These are phyloP conservation scores for Boletus huronensis DNA, from an alignment of 768 basidiomycete species.

Conservation along the genomic window DNA sequence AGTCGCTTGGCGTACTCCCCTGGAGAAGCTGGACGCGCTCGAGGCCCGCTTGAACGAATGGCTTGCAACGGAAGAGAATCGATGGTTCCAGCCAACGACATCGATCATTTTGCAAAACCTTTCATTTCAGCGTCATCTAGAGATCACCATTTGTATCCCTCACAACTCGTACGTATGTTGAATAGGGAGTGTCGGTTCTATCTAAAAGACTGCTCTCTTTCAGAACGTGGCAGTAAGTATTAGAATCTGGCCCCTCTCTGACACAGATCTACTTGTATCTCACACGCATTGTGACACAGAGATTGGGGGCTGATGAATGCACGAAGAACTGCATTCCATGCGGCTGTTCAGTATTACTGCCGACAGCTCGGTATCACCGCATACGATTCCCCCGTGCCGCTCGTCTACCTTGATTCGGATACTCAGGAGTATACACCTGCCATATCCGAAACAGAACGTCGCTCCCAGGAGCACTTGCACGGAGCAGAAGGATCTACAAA, in stretches of 20 bases:
- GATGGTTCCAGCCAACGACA: constrained; percentile 73
- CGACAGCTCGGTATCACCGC: constrained; percentile 64
- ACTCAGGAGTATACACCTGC: constrained; percentile 7
- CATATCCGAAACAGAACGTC: neutral
- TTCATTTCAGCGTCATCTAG: constrained; percentile 60
- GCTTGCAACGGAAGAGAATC: constrained; percentile 74
- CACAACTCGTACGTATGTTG: constrained; percentile 42
- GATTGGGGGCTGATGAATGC: constrained; percentile 62
- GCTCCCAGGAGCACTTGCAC: constrained; percentile 4
- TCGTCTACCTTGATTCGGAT: constrained; percentile 42
- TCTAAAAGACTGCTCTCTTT: constrained; percentile 9
- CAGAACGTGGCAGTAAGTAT: constrained; percentile 36
- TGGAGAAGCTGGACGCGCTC: constrained; percentile 67
- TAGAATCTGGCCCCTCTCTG: neutral
- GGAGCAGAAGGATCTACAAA: constrained; percentile 12
- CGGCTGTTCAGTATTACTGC: constrained; percentile 71
- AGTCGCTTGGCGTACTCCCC: constrained; percentile 71
- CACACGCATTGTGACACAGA: constrained; percentile 13
- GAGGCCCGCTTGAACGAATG: constrained; percentile 68
- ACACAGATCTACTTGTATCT: constrained; percentile 1
- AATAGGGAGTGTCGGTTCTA: neutral
- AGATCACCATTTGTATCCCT: constrained; percentile 63
- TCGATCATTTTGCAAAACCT: constrained; percentile 61
- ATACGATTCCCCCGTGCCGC: constrained; percentile 56
- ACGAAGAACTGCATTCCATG: constrained; percentile 75